These are phyloP conservation scores for Astrephomene gubernaculifera DNA, from an alignment of 139 green algal species.

Conservation along the genomic window DNA sequence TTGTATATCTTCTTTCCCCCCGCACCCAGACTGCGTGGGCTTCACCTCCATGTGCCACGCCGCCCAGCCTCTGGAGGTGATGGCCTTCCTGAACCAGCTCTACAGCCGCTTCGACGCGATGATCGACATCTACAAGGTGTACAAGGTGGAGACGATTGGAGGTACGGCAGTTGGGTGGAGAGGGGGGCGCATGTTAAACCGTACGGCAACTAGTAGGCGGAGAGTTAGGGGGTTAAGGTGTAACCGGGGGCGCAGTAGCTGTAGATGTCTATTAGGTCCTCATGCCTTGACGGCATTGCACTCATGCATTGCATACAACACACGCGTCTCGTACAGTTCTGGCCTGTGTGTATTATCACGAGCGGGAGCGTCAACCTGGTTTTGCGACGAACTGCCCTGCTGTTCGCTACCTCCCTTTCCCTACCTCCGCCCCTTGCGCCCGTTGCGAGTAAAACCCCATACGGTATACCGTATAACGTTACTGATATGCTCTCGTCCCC, in stretches of 20 bases:
- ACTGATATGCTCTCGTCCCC: not conserved
- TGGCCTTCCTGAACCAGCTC: conserved; percentile 36
- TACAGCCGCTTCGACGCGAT: conserved; percentile 16
- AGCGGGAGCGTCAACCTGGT: no score
- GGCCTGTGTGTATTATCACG: no score
- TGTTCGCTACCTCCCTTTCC: no score
- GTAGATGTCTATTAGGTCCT: not conserved
- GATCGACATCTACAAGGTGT: conserved; percentile 21
- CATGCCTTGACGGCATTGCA: not conserved
- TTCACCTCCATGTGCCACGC: conserved; percentile 37
- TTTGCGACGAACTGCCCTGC: no score
- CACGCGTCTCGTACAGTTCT: no score
- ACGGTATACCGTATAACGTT: not conserved
- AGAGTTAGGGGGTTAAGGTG: not conserved
- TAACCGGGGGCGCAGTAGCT: not conserved
- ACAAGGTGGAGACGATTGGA: conserved; percentile 17
- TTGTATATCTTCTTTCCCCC: not conserved
- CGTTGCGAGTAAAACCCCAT: not conserved
- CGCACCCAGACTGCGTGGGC: not conserved
- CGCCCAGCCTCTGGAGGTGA: not conserved
- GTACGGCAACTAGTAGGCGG: not conserved
- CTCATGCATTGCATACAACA: not conserved
- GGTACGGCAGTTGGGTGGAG: not conserved
- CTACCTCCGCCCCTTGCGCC: not conserved
- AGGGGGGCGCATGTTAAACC: not conserved